Percentiles rank a stretch among this genome's conserved stretches.
Evolutionary conservation across 2,329 filamentous ascomycete species (phyloP).

Genomic region (Chrysosporium queenslandicum): DNA sequence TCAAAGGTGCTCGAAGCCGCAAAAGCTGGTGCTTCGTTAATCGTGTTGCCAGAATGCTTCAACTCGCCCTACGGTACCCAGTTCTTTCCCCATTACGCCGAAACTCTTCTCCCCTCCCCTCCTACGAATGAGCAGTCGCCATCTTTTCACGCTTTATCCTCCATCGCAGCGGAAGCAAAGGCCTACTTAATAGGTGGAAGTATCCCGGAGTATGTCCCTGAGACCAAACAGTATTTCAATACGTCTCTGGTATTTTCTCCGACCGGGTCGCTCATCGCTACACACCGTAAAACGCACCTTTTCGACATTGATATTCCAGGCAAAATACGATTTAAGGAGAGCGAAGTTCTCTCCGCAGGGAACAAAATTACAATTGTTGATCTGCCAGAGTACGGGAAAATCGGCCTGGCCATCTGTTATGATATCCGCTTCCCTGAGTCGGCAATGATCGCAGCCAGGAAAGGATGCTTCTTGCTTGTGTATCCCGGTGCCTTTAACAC

Average conservation of each 20-base stretch:
- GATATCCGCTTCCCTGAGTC: constrained; percentile 94
- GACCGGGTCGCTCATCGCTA: constrained; percentile 66
- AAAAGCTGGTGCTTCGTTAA: constrained; percentile 63
- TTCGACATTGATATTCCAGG: constrained; percentile 98
- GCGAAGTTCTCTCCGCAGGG: constrained; percentile 75
- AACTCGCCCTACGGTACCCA: constrained; percentile 92
- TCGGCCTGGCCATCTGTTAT: constrained; percentile 91
- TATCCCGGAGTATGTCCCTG: constrained; percentile 68
- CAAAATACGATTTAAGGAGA: constrained; percentile 84
- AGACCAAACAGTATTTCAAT: constrained; percentile 72
- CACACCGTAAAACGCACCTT: constrained; percentile 86
- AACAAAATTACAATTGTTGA: constrained; percentile 78
- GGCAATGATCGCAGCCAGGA: constrained; percentile 75
- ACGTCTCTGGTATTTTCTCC: constrained; percentile 78
- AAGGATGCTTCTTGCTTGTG: constrained; percentile 74
- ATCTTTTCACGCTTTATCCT: constrained; percentile 72
- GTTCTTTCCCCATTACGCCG: constrained; percentile 86
- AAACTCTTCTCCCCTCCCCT: constrained; percentile 70
- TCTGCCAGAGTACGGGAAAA: constrained; percentile 74
- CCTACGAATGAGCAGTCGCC: constrained; percentile 61
- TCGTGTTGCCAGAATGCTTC: constrained; percentile 96
- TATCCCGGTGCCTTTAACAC: constrained; percentile 97
- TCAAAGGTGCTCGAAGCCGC: constrained; percentile 75
- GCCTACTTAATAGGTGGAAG: constrained; percentile 83
- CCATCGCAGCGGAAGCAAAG: constrained; percentile 66